phyloP scores from a whole-genome alignment of 352 stramenopile species.

The Hyaloperonospora brassicae region DNA sequence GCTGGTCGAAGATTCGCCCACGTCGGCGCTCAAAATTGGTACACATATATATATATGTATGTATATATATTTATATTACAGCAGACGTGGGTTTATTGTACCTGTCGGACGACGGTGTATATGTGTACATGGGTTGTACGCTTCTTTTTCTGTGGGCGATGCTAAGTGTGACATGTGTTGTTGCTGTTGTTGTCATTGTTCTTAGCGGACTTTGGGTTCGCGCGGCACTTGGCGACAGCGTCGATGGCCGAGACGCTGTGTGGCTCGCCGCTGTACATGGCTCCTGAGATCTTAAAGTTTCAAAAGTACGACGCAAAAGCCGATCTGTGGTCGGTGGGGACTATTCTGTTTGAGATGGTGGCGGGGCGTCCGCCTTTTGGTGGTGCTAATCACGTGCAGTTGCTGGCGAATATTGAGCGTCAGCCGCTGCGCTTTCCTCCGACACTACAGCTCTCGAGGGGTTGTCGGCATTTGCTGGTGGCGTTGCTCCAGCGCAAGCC shows the following conservation, averaged over 20 bases:
- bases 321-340: slow-evolving; percentile 94
- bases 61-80: slow-evolving; percentile 4
- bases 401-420: slow-evolving; percentile 90
- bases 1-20: slow-evolving; percentile 59
- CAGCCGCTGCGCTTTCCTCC: slow-evolving; percentile 84
- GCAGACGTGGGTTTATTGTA: too few relatives aligned
- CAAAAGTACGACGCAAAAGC: slow-evolving; percentile 95
- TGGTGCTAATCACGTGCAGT: slow-evolving; percentile 91
- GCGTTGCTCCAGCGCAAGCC: slow-evolving; percentile 85
- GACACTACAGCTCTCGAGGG: slow-evolving; percentile 66
- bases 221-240: slow-evolving; percentile 85
- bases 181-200: too few relatives aligned
- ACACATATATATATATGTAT: slow-evolving; percentile 6
- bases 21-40: slow-evolving; percentile 58
- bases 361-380: slow-evolving; percentile 89
- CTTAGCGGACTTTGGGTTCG: slow-evolving; percentile 96
- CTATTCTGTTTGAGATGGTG: slow-evolving; percentile 95
- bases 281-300: slow-evolving; percentile 92
- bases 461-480: slow-evolving; percentile 73
- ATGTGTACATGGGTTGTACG: too few relatives aligned
- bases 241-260: slow-evolving; percentile 94
- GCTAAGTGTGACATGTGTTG: too few relatives aligned
- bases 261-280: slow-evolving; percentile 95
- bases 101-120: too few relatives aligned
- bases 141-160: too few relatives aligned